phyloP scores from a whole-genome alignment of 805 yeast genomes.

The Kodamaea nitidulidarum region DNA sequence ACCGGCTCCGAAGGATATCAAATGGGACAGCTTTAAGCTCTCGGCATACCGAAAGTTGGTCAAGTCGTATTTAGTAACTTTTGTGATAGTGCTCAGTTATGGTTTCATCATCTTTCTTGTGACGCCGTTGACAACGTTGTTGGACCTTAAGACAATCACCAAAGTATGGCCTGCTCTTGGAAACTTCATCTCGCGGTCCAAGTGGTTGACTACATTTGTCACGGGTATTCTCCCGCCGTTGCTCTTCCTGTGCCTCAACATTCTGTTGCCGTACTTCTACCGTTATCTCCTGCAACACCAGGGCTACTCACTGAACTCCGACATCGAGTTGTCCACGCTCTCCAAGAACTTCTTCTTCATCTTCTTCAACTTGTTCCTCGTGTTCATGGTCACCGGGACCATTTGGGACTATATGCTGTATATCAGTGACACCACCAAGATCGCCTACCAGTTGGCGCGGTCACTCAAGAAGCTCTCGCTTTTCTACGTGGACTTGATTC shows the following conservation, averaged over 20 bases:
- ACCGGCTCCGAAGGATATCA: constrained; percentile 46
- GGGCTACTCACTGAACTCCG: constrained; percentile 54
- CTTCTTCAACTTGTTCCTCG: constrained; percentile 58
- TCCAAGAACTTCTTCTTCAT: constrained; percentile 58
- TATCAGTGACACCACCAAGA: constrained; percentile 54
- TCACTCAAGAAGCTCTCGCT: constrained; percentile 50
- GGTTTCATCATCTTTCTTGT: constrained; percentile 52
- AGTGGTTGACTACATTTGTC: constrained; percentile 50
- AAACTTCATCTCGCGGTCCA: constrained; percentile 45
- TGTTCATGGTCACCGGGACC: constrained; percentile 59
- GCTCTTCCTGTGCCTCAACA: constrained; percentile 52
- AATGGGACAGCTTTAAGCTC: constrained; percentile 44
- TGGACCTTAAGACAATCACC: constrained; percentile 52
- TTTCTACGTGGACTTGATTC: constrained; percentile 56
- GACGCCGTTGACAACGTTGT: constrained; percentile 52
- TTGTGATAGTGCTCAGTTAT: constrained; percentile 45
- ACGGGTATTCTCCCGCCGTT: constrained; percentile 63
- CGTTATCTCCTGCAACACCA: constrained; percentile 47
- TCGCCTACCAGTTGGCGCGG: constrained; percentile 51
- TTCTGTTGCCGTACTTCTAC: constrained; percentile 53
- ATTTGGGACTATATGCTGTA: constrained; percentile 56
- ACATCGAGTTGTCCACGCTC: constrained; percentile 53
- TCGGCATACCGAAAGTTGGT: constrained; percentile 35
- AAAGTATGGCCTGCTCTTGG: constrained; percentile 60
- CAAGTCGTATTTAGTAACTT: constrained; percentile 39